Conservation (phyloP, 129 eudicot genomes). For the Escallonia herrerae region DNA sequence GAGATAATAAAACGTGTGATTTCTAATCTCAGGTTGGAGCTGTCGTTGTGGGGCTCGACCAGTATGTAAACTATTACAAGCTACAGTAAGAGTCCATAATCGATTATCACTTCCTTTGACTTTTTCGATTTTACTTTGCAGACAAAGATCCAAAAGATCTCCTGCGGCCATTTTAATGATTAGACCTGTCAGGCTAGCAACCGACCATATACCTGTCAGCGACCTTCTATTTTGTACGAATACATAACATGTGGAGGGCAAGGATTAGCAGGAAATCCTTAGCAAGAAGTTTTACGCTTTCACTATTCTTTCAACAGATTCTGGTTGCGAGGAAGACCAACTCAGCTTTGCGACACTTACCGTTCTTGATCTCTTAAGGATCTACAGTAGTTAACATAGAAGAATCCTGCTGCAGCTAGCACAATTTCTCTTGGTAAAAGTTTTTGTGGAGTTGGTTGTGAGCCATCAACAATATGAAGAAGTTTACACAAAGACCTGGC, state of each 20-base stretch:
- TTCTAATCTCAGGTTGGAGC: conserved; percentile 76
- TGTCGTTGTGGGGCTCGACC: conserved; percentile 89
- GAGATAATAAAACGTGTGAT: conserved; percentile 2
- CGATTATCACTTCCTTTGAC: neutral
- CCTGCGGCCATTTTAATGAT: too few relatives aligned
- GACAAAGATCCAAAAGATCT: too few relatives aligned
- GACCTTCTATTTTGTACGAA: neutral
- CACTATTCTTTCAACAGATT: neutral
- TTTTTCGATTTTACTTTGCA: too few relatives aligned
- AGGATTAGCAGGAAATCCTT: neutral
- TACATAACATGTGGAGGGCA: neutral
- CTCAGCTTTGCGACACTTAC: neutral
- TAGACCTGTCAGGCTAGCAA: neutral
- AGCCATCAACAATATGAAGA: too few relatives aligned
- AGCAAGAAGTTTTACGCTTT: neutral
- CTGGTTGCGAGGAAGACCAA: neutral
- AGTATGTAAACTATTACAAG: conserved; percentile 70
- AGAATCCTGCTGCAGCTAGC: too few relatives aligned
- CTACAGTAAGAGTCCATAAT: conserved; percentile 56
- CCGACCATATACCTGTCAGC: neutral
- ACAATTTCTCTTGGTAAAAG: too few relatives aligned
- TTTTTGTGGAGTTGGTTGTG: too few relatives aligned
- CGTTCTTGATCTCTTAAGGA: too few relatives aligned
- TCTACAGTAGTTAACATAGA: too few relatives aligned
- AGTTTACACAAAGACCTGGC: too few relatives aligned